Conservation (phyloP, 1,139 yeast genomes). For the Blastobotrys arbuscula region DNA sequence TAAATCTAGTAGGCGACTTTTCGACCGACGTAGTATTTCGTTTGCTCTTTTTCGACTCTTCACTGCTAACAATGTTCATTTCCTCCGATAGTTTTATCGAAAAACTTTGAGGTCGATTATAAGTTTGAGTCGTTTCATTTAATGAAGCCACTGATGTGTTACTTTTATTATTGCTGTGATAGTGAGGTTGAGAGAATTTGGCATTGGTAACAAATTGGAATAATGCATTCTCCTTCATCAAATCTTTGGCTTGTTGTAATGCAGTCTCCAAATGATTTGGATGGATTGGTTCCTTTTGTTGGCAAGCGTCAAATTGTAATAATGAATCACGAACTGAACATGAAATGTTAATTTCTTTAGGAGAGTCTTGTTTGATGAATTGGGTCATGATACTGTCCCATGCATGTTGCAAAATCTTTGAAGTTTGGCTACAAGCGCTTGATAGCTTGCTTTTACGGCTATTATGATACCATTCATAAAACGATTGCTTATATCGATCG, state of each 20-base stretch:
- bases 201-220: slow-evolving; percentile 20
- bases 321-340: slow-evolving; percentile 26
- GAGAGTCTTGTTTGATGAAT: slow-evolving; percentile 28
- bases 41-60: too few species aligned
- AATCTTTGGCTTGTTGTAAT: slow-evolving; percentile 26
- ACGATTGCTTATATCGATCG: slow-evolving; percentile 24
- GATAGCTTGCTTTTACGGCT: slow-evolving; percentile 1
- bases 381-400: slow-evolving; percentile 32
- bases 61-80: too few species aligned
- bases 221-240: slow-evolving; percentile 32
- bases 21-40: not conserved
- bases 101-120: not conserved
- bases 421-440: slow-evolving; percentile 10
- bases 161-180: not conserved
- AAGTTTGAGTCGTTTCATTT: not conserved
- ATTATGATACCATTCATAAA: slow-evolving; percentile 13
- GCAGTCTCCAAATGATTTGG: slow-evolving; percentile 26
- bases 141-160: not conserved
- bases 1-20: not conserved
- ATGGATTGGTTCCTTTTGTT: slow-evolving; percentile 20
- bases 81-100: too few species aligned
- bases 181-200: not conserved
- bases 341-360: slow-evolving; percentile 34
- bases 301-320: slow-evolving; percentile 5
- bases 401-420: slow-evolving; percentile 10